Conservation (phyloP, 768 basidiomycete species). For the Russula olivacea region DNA sequence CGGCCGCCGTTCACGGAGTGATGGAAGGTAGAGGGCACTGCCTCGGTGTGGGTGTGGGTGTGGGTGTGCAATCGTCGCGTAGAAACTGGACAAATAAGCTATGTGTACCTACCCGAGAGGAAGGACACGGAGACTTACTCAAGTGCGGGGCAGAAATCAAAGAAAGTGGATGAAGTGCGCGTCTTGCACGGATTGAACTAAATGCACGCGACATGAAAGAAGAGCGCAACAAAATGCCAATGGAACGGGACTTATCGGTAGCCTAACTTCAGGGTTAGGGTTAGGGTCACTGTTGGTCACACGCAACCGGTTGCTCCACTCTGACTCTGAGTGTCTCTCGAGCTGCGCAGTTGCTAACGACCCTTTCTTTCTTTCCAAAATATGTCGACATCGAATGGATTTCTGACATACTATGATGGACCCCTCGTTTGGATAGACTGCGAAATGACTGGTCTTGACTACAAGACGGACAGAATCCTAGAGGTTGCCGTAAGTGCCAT, state of each 20-base stretch:
- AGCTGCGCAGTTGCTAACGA: neutral
- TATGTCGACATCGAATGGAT: constrained; percentile 12
- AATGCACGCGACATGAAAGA: constrained; percentile 17
- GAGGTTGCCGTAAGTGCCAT: constrained; percentile 62
- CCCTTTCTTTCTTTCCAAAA: neutral
- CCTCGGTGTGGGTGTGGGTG: neutral
- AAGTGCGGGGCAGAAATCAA: neutral
- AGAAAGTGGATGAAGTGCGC: neutral
- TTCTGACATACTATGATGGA: constrained; percentile 42
- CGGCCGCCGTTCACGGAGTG: neutral
- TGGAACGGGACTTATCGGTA: neutral
- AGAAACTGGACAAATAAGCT: constrained; percentile 6
- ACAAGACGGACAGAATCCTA: constrained; percentile 59
- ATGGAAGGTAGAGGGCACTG: neutral
- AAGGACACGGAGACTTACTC: neutral
- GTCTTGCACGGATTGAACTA: constrained; percentile 1
- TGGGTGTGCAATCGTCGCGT: constrained; percentile 11
- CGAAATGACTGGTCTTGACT: constrained; percentile 79
- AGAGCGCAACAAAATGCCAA: neutral
- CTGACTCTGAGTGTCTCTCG: no score
- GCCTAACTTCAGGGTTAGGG: constrained; percentile 11
- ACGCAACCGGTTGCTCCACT: no score
- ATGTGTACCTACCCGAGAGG: no score
- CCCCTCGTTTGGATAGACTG: constrained; percentile 84
- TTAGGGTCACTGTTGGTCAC: constrained; percentile 15